phyloP scores from a whole-genome alignment of 257 asterid species.

The Scutellaria barbata region DNA sequence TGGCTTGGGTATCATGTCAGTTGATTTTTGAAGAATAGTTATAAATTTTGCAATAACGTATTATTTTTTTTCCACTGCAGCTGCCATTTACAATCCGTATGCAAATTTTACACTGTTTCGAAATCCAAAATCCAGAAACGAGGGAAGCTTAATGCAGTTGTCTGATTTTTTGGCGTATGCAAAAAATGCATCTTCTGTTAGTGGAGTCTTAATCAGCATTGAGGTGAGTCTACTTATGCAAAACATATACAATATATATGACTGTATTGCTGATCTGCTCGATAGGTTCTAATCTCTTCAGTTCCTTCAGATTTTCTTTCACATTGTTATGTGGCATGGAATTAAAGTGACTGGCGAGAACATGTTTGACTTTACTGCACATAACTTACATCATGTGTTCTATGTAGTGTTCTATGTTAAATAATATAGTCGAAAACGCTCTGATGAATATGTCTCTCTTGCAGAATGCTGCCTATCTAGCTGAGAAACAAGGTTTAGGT shows the following conservation, averaged over 20 bases:
- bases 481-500: conserved; percentile 65
- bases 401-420: background rate
- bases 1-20: no score
- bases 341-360: background rate
- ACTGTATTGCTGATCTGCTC: background rate
- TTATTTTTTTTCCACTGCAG: conserved; percentile 53
- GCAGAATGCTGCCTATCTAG: conserved; percentile 86
- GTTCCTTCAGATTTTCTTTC: background rate
- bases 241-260: background rate
- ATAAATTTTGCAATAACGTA: conserved; percentile 7
- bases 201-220: conserved; percentile 73
- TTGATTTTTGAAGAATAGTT: conserved; percentile 10
- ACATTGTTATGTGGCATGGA: background rate
- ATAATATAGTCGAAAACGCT: background rate
- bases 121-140: conserved; percentile 57
- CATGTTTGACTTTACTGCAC: background rate
- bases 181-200: conserved; percentile 66
- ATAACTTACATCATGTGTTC: background rate
- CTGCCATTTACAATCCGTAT: conserved; percentile 61
- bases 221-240: conserved; percentile 58
- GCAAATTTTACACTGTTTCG: conserved; percentile 41
- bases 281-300: background rate
- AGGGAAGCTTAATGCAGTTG: conserved; percentile 59
- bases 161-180: conserved; percentile 73
- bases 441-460: conserved; percentile 21